These are phyloP conservation scores for Candolleomyces aberdarensis DNA, from an alignment of 768 basidiomycete species.

Conservation along the genomic window DNA sequence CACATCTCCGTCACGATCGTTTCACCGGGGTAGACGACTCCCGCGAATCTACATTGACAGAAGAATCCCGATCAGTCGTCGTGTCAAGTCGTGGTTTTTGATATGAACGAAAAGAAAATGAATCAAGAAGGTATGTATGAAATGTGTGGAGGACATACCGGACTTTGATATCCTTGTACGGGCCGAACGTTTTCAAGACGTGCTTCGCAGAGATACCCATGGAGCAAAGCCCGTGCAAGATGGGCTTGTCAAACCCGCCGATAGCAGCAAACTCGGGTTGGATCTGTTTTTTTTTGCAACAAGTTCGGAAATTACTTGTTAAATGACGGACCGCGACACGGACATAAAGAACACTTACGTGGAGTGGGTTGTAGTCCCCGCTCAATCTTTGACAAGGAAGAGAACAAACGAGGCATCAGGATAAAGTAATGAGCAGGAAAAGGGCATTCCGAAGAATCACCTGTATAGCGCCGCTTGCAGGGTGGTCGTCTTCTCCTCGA, in stretches of 20 bases:
- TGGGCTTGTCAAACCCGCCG: conserved; percentile 92
- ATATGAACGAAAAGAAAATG: not conserved
- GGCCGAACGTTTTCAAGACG: conserved; percentile 81
- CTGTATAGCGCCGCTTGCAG: conserved; percentile 92
- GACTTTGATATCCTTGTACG: conserved; percentile 92
- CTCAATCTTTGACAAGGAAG: conserved; percentile 55
- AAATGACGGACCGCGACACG: not conserved
- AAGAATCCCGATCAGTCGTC: not conserved
- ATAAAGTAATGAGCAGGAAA: not conserved
- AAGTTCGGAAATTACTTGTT: not conserved
- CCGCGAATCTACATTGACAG: conserved; percentile 60
- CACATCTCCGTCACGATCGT: conserved; percentile 97
- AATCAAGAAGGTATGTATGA: not conserved
- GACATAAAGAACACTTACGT: conserved; percentile 44
- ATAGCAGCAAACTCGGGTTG: conserved; percentile 91
- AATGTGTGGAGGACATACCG: conserved; percentile 45
- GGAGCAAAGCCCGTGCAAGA: conserved; percentile 83
- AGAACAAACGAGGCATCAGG: not conserved
- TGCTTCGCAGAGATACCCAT: conserved; percentile 95
- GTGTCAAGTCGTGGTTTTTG: not conserved
- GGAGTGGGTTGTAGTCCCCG: conserved; percentile 90
- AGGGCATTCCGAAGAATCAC: conserved; percentile 35
- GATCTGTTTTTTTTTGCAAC: conserved; percentile 53
- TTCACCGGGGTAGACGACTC: conserved; percentile 92
- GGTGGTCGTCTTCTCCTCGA: conserved; percentile 83